Evolutionary conservation across 495 filamentous ascomycete genomes (phyloP).

Genomic region (Penicillium coprophilum): DNA sequence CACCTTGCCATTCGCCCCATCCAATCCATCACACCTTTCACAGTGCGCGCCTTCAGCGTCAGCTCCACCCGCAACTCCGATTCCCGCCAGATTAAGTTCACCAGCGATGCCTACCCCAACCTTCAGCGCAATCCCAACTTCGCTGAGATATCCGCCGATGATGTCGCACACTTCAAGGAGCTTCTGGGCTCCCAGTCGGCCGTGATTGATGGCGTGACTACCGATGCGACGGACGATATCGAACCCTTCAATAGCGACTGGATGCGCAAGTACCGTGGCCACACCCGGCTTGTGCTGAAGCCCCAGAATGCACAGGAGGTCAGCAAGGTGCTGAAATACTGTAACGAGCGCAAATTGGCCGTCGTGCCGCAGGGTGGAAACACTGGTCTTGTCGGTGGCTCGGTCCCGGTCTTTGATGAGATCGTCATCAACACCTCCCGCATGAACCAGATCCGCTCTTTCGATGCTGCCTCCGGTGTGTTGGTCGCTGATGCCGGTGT

Average conservation of each 20-base stretch:
- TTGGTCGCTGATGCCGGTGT: slow-evolving; percentile 88
- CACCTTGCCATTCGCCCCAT: slow-evolving; percentile 29
- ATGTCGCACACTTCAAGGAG: slow-evolving; percentile 76
- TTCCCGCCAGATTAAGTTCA: slow-evolving; percentile 65
- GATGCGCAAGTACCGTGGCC: slow-evolving; percentile 98
- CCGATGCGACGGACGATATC: slow-evolving; percentile 72
- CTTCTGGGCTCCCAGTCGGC: slow-evolving; percentile 74
- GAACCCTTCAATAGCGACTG: slow-evolving; percentile 95
- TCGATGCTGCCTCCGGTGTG: slow-evolving; percentile 89
- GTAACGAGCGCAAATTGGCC: slow-evolving; percentile 84
- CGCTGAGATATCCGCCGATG: slow-evolving; percentile 62
- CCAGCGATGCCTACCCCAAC: slow-evolving; percentile 80
- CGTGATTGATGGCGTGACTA: slow-evolving; percentile 78
- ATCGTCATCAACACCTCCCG: slow-evolving; percentile 86
- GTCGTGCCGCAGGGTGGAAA: slow-evolving; percentile 99
- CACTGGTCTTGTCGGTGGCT: slow-evolving; percentile 91
- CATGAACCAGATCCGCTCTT: slow-evolving; percentile 87
- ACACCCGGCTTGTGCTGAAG: slow-evolving; percentile 82
- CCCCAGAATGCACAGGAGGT: slow-evolving; percentile 79
- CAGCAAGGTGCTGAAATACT: slow-evolving; percentile 85
- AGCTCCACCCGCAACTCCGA: slow-evolving; percentile 30
- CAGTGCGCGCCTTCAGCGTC: slow-evolving; percentile 38
- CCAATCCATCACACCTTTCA: slow-evolving; percentile 20
- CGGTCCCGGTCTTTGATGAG: slow-evolving; percentile 95
- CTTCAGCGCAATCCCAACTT: slow-evolving; percentile 77